phyloP scores from a whole-genome alignment of 2,329 filamentous ascomycete genomes.

The Hypoxylon sp. region DNA sequence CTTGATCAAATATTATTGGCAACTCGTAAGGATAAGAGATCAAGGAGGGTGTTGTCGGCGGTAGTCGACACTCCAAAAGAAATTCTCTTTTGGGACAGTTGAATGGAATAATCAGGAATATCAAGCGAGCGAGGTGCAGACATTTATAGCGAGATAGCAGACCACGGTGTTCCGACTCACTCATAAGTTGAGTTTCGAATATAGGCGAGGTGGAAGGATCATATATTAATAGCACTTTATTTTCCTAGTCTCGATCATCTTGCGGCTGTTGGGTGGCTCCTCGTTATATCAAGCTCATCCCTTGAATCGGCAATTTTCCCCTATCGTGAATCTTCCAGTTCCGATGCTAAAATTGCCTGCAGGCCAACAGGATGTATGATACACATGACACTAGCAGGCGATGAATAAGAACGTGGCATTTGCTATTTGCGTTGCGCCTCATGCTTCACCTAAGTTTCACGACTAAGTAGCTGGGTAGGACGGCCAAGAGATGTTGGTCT shows the following conservation, averaged over 20 bases:
- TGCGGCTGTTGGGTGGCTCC: background rate
- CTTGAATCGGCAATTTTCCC: no score
- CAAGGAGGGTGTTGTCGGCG: background rate
- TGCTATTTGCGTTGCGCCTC: slow-evolving; percentile 3
- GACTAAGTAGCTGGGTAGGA: background rate
- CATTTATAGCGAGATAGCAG: background rate
- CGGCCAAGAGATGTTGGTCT: slow-evolving; percentile 4
- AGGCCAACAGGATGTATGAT: background rate
- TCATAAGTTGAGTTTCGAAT: slow-evolving; percentile 3
- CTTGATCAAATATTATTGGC: background rate
- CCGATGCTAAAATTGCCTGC: no score
- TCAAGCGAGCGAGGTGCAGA: slow-evolving; percentile 1
- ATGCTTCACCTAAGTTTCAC: slow-evolving; percentile 3
- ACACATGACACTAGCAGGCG: background rate
- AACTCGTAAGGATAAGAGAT: background rate
- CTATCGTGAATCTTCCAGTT: no score
- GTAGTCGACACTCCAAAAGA: background rate
- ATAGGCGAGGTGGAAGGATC: slow-evolving; percentile 10
- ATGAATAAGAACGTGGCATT: background rate
- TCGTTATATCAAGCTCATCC: background rate
- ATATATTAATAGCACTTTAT: background rate
- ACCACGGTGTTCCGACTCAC: background rate
- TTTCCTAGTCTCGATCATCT: background rate
- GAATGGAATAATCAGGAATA: background rate
- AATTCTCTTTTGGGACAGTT: background rate